phyloP scores from a whole-genome alignment of 495 filamentous ascomycete species.

The Pyrenula aspistea region DNA sequence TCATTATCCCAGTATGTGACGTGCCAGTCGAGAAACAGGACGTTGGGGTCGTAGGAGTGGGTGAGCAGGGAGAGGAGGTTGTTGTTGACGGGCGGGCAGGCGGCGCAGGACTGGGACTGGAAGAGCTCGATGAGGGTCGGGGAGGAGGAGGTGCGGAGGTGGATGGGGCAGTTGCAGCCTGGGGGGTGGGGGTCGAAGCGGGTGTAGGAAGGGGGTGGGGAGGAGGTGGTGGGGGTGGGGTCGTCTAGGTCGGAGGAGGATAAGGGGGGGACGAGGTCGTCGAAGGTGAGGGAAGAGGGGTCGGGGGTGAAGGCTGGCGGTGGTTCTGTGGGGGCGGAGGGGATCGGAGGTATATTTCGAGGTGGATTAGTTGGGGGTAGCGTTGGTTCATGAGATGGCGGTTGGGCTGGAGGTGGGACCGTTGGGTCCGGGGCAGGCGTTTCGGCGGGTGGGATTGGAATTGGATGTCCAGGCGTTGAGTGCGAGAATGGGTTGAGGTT shows the following conservation, averaged over 20 bases:
- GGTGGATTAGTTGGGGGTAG: too few relatives aligned
- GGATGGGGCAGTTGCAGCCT: background rate
- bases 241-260: too few relatives aligned
- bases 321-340: background rate
- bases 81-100: background rate
- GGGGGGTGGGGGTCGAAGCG: background rate
- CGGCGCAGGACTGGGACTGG: background rate
- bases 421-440: background rate
- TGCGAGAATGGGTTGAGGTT: background rate
- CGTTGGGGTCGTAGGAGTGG: background rate
- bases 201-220: background rate
- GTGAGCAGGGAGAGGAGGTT: background rate
- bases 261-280: too few relatives aligned
- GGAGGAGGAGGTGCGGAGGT: background rate
- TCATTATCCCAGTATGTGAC: background rate
- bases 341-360: too few relatives aligned
- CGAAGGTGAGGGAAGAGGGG: too few relatives aligned
- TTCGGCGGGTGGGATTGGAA: background rate
- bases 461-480: background rate
- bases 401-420: too few relatives aligned
- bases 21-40: background rate
- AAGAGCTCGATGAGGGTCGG: background rate
- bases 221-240: too few relatives aligned
- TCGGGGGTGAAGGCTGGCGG: background rate
- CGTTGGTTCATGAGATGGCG: background rate